A percentile compares a stretch with the other conserved stretches of the same genome.
Conservation (phyloP, 2,329 filamentous ascomycete species). For the Paecilomyces niveus region DNA sequence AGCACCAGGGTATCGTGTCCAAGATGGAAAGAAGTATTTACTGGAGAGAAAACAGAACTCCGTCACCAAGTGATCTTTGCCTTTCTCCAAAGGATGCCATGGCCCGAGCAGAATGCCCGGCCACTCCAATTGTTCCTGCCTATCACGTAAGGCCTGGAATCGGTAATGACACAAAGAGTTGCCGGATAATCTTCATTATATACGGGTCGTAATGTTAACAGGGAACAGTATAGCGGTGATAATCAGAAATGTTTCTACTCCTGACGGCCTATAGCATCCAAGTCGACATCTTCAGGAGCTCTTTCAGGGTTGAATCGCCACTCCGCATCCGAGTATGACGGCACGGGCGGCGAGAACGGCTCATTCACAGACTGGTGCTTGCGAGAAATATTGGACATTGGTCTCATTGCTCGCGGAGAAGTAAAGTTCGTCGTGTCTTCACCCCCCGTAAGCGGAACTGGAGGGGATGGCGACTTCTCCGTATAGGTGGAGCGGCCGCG, state of each 20-base stretch:
- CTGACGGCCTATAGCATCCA: constrained; percentile 1
- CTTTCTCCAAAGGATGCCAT: too few species aligned
- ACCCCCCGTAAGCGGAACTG: neutral
- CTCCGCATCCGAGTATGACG: constrained; percentile 4
- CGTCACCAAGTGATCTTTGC: too few species aligned
- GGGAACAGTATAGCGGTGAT: neutral
- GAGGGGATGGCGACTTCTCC: neutral
- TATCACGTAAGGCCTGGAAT: too few species aligned
- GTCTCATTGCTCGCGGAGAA: neutral
- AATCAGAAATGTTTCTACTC: neutral
- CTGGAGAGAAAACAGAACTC: too few species aligned
- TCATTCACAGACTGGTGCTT: neutral
- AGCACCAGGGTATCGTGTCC: too few species aligned
- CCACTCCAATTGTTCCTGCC: too few species aligned
- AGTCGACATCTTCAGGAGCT: constrained; percentile 5
- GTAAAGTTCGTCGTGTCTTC: neutral
- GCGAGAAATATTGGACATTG: neutral
- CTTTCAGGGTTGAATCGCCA: constrained; percentile 6
- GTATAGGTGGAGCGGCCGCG: constrained; percentile 6
- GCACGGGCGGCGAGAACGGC: neutral
- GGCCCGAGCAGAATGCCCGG: too few species aligned
- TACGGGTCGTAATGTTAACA: neutral
- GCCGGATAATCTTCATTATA: neutral
- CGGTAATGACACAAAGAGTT: neutral
- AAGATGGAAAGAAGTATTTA: too few species aligned